Base-by-base conservation (phyloP, 345 rosid genomes). In the Nephelium lappaceum region DNA sequence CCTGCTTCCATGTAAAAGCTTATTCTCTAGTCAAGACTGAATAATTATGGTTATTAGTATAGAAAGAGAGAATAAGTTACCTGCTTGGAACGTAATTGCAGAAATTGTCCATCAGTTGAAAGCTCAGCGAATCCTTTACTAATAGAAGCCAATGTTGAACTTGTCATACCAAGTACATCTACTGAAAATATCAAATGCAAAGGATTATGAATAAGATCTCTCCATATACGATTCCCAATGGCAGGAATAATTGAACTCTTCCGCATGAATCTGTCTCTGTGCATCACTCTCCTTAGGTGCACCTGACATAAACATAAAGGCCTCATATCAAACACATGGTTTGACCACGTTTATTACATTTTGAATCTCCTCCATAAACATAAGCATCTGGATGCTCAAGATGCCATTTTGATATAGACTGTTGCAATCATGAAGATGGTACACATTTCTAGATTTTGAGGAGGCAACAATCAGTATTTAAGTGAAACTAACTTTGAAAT, bases 81-180 rank as follows among this genome's bases (percentile, higher is more conserved):
- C 97, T 94, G 99, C 84, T 91, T 94, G 69, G 93, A 91, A 70
- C 99, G 94, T 73, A 96, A 88, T 80, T 96, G 97, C 82, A 93
- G 83, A 86, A 94, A 96, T 75, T 91, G 97, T 58, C 97, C 98
- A 86, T 96, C 99, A 71, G 98, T 93, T 67, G 99, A 96, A 81
- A 96, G 97, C 89, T 92, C 95, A 1, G 99, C 99, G 82, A 96
- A 94, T 66, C 99, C 99, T 87, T 88, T 94, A 88, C 99, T 86
- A 69, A 96, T 89, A 82, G 99, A 94, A 75, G 99, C 91, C 91
- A 96, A 73, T 65, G 99, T 94, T 63, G 98, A 96, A 88, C 99
- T 94, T 77, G 99, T 90, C 98, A 96, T 94, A 36, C 99, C 99
- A 84, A 96, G 93, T 60, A 96, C 97, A 86, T 96, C 97, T 24